Evolutionary conservation across 345 rosid genomes (phyloP).

Genomic region (Pelargonium nanum): DNA sequence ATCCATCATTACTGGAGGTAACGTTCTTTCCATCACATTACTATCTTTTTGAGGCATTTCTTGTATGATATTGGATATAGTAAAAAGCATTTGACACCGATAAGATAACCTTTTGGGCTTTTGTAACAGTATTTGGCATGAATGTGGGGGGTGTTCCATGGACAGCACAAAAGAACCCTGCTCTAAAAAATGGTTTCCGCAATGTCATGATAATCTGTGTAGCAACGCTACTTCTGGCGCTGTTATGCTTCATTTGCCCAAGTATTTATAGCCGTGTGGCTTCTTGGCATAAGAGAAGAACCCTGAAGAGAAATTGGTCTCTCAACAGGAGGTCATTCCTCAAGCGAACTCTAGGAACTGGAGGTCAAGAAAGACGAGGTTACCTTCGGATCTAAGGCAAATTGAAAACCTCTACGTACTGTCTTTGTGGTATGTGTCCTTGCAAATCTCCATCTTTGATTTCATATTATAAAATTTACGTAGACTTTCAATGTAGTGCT

Average conservation of each 20-base stretch:
- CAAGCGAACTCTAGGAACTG: slow-evolving; percentile 25
- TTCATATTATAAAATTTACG: too few species aligned
- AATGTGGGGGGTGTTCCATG: slow-evolving; percentile 99
- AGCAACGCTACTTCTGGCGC: slow-evolving; percentile 41
- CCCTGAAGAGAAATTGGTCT: slow-evolving; percentile 57
- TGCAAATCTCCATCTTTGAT: too few species aligned
- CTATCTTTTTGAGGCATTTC: background rate
- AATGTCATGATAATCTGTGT: slow-evolving; percentile 75
- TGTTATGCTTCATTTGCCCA: slow-evolving; percentile 68
- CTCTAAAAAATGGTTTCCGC: slow-evolving; percentile 57
- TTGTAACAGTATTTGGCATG: slow-evolving; percentile 78
- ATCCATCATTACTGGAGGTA: slow-evolving; percentile 94
- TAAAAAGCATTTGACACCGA: too few species aligned
- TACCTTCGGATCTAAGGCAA: slow-evolving; percentile 70
- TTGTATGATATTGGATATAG: too few species aligned
- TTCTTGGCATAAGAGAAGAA: slow-evolving; percentile 47
- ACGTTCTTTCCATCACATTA: too few species aligned
- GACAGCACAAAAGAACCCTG: slow-evolving; percentile 67
- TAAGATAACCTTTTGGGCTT: background rate
- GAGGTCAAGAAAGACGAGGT: slow-evolving; percentile 43
- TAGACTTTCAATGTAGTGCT: too few species aligned
- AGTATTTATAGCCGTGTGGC: slow-evolving; percentile 31
- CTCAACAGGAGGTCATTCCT: slow-evolving; percentile 58
- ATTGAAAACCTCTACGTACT: too few species aligned
- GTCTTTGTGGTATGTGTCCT: too few species aligned